Base-by-base conservation (phyloP, 192 early-diverging fungal genomes). In the Bifiguratus adelaidae region DNA sequence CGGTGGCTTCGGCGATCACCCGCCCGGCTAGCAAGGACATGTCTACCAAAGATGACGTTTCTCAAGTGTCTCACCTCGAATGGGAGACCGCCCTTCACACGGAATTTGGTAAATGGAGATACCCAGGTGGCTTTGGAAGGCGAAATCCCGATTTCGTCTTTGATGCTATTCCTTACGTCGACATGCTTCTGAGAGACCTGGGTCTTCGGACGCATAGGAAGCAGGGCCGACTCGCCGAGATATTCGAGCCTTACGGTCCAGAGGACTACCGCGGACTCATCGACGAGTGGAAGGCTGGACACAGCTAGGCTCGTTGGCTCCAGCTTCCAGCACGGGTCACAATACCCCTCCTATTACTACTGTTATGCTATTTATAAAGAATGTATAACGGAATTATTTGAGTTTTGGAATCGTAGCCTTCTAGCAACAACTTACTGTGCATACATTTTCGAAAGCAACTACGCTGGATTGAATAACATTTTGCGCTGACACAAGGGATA, bases 261-360 rank as follows among this genome's bases (percentile, higher is more conserved):
- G 42, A 44, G 24, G 42, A 44, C 18, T 44, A 44, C 6, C 42
- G 42, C 23, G 42, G 42, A 44, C 42, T 44, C 42, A 44, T 23
- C 12, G 8, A 44, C 16, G 42, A 44, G 29, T 44, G 42, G 42
- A 0, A 7, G 42, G 3, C 8, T 8, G 0, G 13, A 5, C 19
- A 44, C 22, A 1, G 18, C 13, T 44, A 44, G 12, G 9, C 29
- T 44, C n/a, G n/a, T n/a, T n/a, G n/a, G n/a, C n/a, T n/a, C n/a
- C n/a, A n/a, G n/a, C n/a, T n/a, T n/a, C n/a, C n/a, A n/a, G n/a
- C n/a, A n/a, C n/a, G n/a, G n/a, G n/a, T n/a, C n/a, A n/a, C n/a
- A n/a, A n/a, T n/a, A n/a, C n/a, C n/a, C n/a, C n/a, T n/a, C n/a
- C n/a, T n/a, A n/a, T n/a, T n/a, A n/a, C n/a, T n/a, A n/a, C n/a